Conservation (phyloP, 2,329 filamentous ascomycete species). For the Venturia pyrina region DNA sequence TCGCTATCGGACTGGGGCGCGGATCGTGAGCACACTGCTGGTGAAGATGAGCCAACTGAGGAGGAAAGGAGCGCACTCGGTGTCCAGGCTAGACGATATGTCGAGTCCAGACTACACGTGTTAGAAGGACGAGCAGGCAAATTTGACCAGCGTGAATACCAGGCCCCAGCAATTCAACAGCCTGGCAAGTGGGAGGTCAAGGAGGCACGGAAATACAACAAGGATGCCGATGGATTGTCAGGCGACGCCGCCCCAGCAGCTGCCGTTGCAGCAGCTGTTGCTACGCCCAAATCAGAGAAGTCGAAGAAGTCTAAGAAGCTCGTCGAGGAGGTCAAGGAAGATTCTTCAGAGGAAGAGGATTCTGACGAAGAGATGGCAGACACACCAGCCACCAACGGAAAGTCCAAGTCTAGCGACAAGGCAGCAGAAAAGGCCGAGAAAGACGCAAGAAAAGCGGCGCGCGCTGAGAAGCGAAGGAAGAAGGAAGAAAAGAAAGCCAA, state of each 20-base stretch:
- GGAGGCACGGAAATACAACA: slow-evolving; percentile 89
- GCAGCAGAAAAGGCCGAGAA: slow-evolving; percentile 23
- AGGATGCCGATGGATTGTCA: slow-evolving; percentile 76
- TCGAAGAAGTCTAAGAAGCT: slow-evolving; percentile 43
- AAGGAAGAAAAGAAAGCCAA: slow-evolving; percentile 34
- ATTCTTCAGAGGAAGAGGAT: slow-evolving; percentile 28
- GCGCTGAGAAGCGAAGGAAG: slow-evolving; percentile 28
- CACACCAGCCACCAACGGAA: not conserved
- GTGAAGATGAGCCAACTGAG: slow-evolving; percentile 57
- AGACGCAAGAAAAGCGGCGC: slow-evolving; percentile 25
- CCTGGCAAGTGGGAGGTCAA: slow-evolving; percentile 83
- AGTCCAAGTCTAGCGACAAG: slow-evolving; percentile 22
- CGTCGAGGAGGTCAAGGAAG: slow-evolving; percentile 31
- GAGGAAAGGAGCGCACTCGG: slow-evolving; percentile 82
- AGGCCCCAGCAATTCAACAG: slow-evolving; percentile 46
- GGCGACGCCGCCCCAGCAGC: slow-evolving; percentile 54
- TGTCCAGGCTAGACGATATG: slow-evolving; percentile 57
- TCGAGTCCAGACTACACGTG: slow-evolving; percentile 64
- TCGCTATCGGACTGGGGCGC: slow-evolving; percentile 69
- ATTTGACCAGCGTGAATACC: slow-evolving; percentile 62
- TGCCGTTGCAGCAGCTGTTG: slow-evolving; percentile 22
- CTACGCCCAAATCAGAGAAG: slow-evolving; percentile 25
- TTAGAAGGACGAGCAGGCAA: slow-evolving; percentile 87
- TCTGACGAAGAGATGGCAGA: slow-evolving; percentile 25
- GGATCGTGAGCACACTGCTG: slow-evolving; percentile 23